Evolutionary conservation across 208 protist species (phyloP).

Genomic region (Leishmania turanica): DNA sequence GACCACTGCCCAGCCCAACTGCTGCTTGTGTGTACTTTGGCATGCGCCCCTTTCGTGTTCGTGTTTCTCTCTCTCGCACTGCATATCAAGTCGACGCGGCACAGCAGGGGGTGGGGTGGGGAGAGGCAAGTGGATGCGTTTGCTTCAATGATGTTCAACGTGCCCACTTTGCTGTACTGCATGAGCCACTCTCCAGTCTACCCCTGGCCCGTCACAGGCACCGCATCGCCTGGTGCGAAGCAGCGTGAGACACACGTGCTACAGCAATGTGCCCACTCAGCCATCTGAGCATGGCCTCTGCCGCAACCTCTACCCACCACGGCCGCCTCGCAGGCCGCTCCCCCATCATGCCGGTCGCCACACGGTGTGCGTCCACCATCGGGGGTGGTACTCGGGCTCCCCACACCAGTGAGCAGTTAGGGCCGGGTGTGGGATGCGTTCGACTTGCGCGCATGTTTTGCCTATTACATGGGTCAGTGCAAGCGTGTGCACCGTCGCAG

Average conservation of each 20-base stretch:
- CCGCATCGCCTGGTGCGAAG: not conserved
- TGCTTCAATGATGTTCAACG: not conserved
- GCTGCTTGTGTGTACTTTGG: not conserved
- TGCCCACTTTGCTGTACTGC: not conserved
- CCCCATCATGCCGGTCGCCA: not conserved
- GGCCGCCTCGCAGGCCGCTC: not conserved
- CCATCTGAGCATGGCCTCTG: not conserved
- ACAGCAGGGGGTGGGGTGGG: not conserved
- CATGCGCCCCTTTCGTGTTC: slow-evolving; percentile 14
- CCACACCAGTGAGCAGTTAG: not conserved
- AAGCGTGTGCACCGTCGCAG: not conserved
- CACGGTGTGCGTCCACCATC: not conserved
- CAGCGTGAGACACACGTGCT: not conserved
- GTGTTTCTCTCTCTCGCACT: slow-evolving; percentile 9
- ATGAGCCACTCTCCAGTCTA: not conserved
- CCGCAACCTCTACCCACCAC: not conserved
- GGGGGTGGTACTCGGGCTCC: not conserved
- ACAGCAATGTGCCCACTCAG: not conserved
- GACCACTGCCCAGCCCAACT: not conserved
- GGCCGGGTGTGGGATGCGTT: not conserved
- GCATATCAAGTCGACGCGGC: not conserved
- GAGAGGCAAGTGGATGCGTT: not conserved
- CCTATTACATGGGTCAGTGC: not conserved
- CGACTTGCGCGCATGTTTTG: not conserved
- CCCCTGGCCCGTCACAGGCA: not conserved